These are phyloP conservation scores for Rhododendron ovatum DNA, from an alignment of 148 eudicot species.

Conservation along the genomic window DNA sequence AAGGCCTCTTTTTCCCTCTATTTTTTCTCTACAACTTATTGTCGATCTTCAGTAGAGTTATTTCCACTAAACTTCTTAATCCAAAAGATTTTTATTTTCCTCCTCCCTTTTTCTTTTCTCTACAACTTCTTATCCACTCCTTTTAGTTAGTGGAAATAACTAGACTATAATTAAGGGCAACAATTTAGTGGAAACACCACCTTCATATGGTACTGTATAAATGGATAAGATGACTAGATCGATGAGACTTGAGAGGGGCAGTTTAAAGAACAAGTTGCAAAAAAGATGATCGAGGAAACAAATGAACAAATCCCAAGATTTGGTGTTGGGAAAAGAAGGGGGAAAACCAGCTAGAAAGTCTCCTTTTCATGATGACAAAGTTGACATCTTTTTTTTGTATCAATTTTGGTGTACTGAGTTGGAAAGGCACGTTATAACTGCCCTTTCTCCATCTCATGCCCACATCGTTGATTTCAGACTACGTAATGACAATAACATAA, in stretches of 20 bases:
- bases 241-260: neutral
- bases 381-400: conserved; percentile 10
- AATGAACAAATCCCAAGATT: conserved; percentile 20
- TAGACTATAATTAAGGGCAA: too few species aligned
- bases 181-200: too few species aligned
- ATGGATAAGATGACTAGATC: conserved; percentile 10
- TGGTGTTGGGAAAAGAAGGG: conserved; percentile 21
- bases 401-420: conserved; percentile 23
- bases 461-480: conserved; percentile 8
- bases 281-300: conserved; percentile 9
- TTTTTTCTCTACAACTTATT: too few species aligned
- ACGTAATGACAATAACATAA: conserved; percentile 4
- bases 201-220: neutral
- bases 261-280: neutral
- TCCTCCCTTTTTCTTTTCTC: too few species aligned
- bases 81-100: too few species aligned
- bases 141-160: too few species aligned
- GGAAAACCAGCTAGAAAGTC: conserved; percentile 11
- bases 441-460: conserved; percentile 9
- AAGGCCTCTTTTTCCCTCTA: too few species aligned
- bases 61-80: too few species aligned
- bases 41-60: too few species aligned
- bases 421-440: conserved; percentile 20
- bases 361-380: conserved; percentile 14
- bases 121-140: too few species aligned